A percentile compares a stretch with the other conserved stretches of the same genome.
phyloP scores from a whole-genome alignment of 1,284 basidiomycete genomes.

The Ceratobasidium sp. region DNA sequence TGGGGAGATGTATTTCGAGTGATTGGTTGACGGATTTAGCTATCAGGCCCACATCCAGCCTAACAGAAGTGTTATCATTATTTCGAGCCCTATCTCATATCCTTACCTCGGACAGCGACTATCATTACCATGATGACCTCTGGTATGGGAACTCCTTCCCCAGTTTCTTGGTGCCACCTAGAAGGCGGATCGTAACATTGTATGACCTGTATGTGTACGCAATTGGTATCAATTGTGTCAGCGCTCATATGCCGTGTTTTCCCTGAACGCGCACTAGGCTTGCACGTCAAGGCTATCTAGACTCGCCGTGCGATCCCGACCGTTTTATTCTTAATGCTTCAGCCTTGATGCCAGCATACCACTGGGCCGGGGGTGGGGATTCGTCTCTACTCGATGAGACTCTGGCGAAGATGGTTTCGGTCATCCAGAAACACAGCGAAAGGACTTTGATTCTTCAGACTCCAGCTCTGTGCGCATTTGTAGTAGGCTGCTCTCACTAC shows the following conservation, averaged over 20 bases:
- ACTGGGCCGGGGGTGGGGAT: not conserved
- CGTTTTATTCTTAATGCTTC: constrained; percentile 7
- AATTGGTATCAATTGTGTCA: not conserved
- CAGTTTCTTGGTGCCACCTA: not conserved
- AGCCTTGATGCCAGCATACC: not conserved
- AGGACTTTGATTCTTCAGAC: not conserved
- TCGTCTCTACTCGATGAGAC: not conserved
- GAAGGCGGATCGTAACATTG: not conserved
- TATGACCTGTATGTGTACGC: not conserved
- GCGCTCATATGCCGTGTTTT: not conserved
- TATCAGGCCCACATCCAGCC: not conserved
- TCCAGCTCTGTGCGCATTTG: not conserved
- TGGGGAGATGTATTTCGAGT: not conserved
- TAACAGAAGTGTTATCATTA: not conserved
- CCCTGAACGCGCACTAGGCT: not conserved
- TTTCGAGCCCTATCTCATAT: constrained; percentile 4
- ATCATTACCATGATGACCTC: not conserved
- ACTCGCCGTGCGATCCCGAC: not conserved
- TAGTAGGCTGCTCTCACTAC: not conserved
- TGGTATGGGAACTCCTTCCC: not conserved
- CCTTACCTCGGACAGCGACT: not conserved
- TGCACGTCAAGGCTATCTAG: not conserved
- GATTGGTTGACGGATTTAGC: not conserved
- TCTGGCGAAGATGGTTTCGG: not conserved
- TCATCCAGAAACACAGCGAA: not conserved